Evolutionary conservation across 345 rosid species (phyloP).

Genomic region (Citrus australasica): DNA sequence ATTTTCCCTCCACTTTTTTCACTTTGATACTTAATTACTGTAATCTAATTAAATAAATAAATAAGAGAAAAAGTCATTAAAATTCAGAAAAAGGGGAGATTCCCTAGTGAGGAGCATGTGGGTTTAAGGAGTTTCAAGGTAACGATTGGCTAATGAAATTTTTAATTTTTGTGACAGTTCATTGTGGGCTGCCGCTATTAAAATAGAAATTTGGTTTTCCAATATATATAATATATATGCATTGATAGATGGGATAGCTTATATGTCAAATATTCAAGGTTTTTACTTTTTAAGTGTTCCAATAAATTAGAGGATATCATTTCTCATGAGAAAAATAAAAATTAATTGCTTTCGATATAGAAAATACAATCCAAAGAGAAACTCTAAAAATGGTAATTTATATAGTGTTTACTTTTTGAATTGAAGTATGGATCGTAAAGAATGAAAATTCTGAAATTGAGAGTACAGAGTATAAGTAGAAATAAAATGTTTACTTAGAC

Average conservation of each 20-base stretch:
- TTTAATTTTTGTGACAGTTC: background rate
- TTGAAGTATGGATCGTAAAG: accelerated
- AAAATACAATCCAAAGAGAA: too few relatives aligned
- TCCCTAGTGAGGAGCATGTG: constrained; percentile 2
- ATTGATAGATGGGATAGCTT: background rate
- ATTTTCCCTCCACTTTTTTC: background rate
- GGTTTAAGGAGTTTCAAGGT: constrained; percentile 3
- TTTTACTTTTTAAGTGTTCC: background rate
- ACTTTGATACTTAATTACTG: background rate
- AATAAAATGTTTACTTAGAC: too few relatives aligned
- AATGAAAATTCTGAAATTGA: too few relatives aligned
- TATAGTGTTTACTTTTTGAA: too few relatives aligned
- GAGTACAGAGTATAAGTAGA: too few relatives aligned
- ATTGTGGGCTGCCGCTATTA: background rate
- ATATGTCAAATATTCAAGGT: background rate
- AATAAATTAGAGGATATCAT: too few relatives aligned
- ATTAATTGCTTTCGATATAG: too few relatives aligned
- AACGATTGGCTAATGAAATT: background rate
- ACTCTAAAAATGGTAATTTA: too few relatives aligned
- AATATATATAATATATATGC: background rate
- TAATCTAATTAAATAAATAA: too few relatives aligned
- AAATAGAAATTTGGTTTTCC: constrained; percentile 1
- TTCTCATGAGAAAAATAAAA: too few relatives aligned
- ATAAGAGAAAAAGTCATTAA: background rate
- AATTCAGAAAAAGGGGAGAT: background rate